Evolutionary conservation across 805 yeast genomes (phyloP), one percentile per base, ranked within the genome.

Genomic region (Pichia occidentalis): DNA sequence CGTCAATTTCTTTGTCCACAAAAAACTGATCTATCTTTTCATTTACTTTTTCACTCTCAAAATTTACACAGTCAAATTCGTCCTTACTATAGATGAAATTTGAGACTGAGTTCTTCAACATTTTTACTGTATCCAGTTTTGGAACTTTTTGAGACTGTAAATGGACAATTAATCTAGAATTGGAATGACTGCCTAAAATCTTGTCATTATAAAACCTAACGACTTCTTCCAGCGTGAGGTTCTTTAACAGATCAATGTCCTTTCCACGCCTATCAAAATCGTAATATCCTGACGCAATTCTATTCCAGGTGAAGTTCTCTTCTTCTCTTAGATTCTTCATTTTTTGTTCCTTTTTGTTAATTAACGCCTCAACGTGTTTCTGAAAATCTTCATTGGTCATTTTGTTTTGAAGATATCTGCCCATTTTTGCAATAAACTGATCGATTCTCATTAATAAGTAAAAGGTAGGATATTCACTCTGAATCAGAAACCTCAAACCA

Each of bases 321-420:
- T 92, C 97, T 55, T 90, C 95, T 38, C 66, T 63, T 60, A 88
- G 66, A 49, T 86, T 87, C 61, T 85, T 85, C 50, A 73, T 67
- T 50, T 82, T 84, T 51, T 83, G 84, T 29, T 74, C 60, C 48
- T 85, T 77, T 56, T 75, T 74, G 40, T 71, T 70, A 37, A 77
- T 63, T 42, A 88, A 68, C 1, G 95, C 82, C 36, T 70, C 71
- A 38, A 83, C 80, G 57, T 81, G 84, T 48, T 75, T 75, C 14
- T 64, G 63, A 50, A 81, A 87, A 40, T 80, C 92, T 14, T 70
- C 81, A 4, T 70, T 76, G 2, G 74, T 52, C 67, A 90, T 63
- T 4, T 64, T 60, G 4, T 58, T 61, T 11, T 30, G 21, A 14
- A 67, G 57, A 12, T 56, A 53, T 7, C 70, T 68, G 48, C 80